A percentile compares a stretch with the other conserved stretches of the same genome.
Evolutionary conservation across 208 protist genomes (phyloP).

Genomic region (Trichomonas vaginalis): DNA sequence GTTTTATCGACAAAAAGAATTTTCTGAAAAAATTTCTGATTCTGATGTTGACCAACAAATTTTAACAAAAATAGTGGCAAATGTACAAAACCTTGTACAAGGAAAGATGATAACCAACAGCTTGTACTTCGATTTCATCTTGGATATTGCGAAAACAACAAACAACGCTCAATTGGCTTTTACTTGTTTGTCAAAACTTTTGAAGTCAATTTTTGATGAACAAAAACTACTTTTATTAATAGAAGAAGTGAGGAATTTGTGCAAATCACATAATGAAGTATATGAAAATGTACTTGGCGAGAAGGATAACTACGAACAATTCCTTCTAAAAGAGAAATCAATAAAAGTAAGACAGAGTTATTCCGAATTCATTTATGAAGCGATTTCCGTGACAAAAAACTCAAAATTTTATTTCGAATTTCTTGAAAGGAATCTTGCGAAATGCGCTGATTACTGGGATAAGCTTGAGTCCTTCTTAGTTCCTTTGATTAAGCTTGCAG

Average conservation of each 20-base stretch:
- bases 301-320: background rate
- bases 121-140: background rate
- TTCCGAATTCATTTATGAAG: background rate
- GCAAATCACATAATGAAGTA: background rate
- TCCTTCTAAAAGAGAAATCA: background rate
- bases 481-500: background rate
- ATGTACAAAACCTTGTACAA: background rate
- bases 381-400: background rate
- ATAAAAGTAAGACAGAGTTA: background rate
- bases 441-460: background rate
- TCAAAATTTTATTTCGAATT: background rate
- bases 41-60: background rate
- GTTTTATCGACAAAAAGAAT: background rate
- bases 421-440: background rate
- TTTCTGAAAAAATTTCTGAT: background rate
- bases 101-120: background rate
- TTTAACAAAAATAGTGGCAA: background rate
- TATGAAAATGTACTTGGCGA: background rate
- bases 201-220: background rate
- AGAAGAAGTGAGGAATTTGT: background rate
- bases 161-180: background rate
- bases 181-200: background rate
- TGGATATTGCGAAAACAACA: background rate
- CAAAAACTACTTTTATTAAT: background rate
- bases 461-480: background rate